Base-by-base conservation (phyloP, 139 green algal genomes). In the Edaphochlamys debaryana region DNA sequence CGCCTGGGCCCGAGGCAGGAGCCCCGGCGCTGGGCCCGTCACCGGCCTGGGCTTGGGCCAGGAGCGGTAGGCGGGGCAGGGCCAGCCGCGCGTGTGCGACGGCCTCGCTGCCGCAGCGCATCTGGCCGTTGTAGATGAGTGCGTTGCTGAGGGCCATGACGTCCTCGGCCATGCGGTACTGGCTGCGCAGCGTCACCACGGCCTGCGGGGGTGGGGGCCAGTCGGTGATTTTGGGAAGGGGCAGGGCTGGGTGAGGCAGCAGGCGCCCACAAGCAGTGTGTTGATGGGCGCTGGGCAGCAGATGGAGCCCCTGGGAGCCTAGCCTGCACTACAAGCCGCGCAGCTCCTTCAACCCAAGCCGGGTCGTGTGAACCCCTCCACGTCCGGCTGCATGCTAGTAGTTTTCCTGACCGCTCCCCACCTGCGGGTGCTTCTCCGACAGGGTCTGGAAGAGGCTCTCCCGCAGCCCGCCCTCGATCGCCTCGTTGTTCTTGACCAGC, bases 121-220 rank as follows among this genome's bases (percentile, higher is more conserved):
- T 88, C 38, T 79, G 79, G 29, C 92, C 90, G 32, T 80, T 82
- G 86, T 99, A 99, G 13, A 98, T 87, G 23, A 99, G 90, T 22
- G 40, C 54, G 86, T 99, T 99, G 83, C 92, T 85, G 50, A 99
- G 90, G 6, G 82, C 66, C 94, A 95, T 94, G 85, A 99, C 95
- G 85, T 94, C 87, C 38, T 86, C 90, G 2, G 86, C 89, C 97
- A 99, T 99, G 76, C 97, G 92, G 86, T 99, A 99, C 91, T 99
- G 97, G 41, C 82, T 73, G 4, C 78, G 62, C 75, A 98, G 86
- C 11, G 79, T 84, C 6, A 94, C 89, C 19, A 96, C 88, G 0
- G 91, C 90, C 82, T 91, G 87, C 60, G 62, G 2, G 48, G 41
- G 34, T n/a, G n/a, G n/a, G n/a, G n/a, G n/a, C n/a, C n/a, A n/a